Evolutionary conservation across 1,139 yeast genomes (phyloP).

Genomic region (Geotrichum phurueaensis): DNA sequence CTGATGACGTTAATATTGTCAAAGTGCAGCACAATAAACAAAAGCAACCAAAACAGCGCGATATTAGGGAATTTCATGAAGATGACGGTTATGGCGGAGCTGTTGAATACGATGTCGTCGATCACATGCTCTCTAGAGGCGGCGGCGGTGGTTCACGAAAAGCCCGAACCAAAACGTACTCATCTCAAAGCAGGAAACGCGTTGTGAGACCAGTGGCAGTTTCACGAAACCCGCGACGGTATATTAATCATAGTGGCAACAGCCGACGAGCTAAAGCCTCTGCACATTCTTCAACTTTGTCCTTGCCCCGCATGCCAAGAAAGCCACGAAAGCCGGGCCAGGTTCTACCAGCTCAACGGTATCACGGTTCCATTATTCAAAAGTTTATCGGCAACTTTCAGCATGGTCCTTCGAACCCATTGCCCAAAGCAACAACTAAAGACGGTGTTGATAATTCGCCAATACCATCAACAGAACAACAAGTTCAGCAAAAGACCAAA

Average conservation of each 20-base stretch:
- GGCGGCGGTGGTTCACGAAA: neutral
- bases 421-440: neutral
- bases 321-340: neutral
- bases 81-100: constrained; percentile 9
- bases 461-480: neutral
- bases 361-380: constrained; percentile 4
- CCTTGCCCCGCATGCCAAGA: neutral
- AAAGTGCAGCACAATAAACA: neutral
- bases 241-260: neutral
- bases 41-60: neutral
- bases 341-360: constrained; percentile 6
- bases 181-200: neutral
- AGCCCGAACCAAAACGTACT: neutral
- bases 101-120: constrained; percentile 10
- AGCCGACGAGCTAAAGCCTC: neutral
- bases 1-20: neutral
- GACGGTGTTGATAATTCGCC: neutral
- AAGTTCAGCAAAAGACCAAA: neutral
- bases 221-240: constrained; percentile 1
- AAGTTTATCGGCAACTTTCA: constrained; percentile 8
- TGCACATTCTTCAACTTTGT: neutral
- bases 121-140: constrained; percentile 11
- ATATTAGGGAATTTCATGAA: constrained; percentile 7
- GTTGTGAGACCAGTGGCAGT: neutral
- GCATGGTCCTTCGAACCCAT: neutral